Conservation (phyloP, 176 grass and related monocot species). For the Triticum aestivum region IWGSC_CS_RefSeq_v2.1 NC_057807.1:451756540-451757039, state of each 20-base stretch:
- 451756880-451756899: not conserved
- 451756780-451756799: not conserved
- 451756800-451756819: not conserved
- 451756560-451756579: too few species aligned
- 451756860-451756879: not conserved
- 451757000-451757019: not conserved
- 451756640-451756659: not conserved
- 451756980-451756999: not conserved
- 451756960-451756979: too few species aligned
- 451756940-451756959: too few species aligned
- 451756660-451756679: not conserved
- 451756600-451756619: not conserved
- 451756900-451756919: not conserved
- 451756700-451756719: not conserved
- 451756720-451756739: not conserved
- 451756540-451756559: too few species aligned
- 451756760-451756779: not conserved
- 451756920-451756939: not conserved
- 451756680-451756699: not conserved
- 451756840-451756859: not conserved
- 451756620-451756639: not conserved
- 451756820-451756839: conserved; percentile 17
- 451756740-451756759: too few species aligned
- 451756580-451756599: not conserved
- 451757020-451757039: too few species aligned